Evolutionary conservation across 2,329 filamentous ascomycete species (phyloP), one percentile per base, ranked within the genome.

Genomic region (Thielaviopsis musarum): DNA sequence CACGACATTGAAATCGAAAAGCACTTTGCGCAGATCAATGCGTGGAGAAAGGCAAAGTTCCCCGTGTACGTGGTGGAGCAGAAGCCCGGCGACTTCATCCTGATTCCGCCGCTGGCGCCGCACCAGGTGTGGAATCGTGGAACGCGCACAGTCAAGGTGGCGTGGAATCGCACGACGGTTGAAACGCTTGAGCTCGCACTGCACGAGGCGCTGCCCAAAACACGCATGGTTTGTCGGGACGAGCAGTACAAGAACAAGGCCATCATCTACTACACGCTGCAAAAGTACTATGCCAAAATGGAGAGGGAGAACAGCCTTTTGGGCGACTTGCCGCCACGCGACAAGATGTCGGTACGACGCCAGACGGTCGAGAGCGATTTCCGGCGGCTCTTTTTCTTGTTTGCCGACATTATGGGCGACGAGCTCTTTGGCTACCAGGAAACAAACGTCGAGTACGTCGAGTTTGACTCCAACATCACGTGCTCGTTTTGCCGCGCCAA

Each of bases 221-320:
- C 91, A 10, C 82, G 90, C 13, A 81, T 96, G 65, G 91, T 97
- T 2, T 97, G 93, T 68, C 86, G 93, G 45, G 93, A 98, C 65
- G 93, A 98, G 69, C 91, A 97, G 70, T 98, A 98, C 75, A 97
- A 97, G 70, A 96, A 95, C 73, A 97, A 97, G 69, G 88, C 91
- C 5, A 96, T 97, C 61, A 78, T 96, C 52, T 95, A 91, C 70
- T 95, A 85, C 68, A 88, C 90, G 0, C 76, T 97, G 3, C 74
- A 85, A 12, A 93, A 90, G 66, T 97, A 97, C 68, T 75, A 77
- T 63, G 73, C 75, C n/a, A 75, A 81, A 56, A 77, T 88, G 17
- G 73, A 78, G 58, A 24, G 54, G 5, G 26, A 41, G 3, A 56
- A 57, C 38, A 69, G 70, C 52, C 73, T 77, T 24, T 74, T 80